These are phyloP conservation scores for Cyclotella sp. DNA, from an alignment of 108 stramenopile genomes.

Conservation along the genomic window DNA sequence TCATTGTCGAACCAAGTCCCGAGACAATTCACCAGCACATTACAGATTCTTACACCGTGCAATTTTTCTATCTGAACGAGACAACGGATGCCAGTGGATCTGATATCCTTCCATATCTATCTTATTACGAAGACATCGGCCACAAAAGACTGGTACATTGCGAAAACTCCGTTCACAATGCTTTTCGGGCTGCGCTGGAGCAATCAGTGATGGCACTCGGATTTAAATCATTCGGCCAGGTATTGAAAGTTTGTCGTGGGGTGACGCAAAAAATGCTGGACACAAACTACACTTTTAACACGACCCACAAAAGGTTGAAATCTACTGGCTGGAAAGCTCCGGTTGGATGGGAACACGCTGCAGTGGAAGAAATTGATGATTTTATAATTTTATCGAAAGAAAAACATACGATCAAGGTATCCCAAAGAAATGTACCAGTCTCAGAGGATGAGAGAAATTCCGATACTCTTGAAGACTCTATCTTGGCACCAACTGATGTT, in stretches of 20 bases:
- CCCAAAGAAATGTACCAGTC: not conserved
- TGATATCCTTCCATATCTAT: constrained; percentile 41
- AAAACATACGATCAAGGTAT: not conserved
- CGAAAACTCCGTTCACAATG: constrained; percentile 3
- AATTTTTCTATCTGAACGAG: constrained; percentile 36
- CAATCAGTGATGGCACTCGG: constrained; percentile 28
- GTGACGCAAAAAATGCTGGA: constrained; percentile 23
- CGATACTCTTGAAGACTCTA: not conserved
- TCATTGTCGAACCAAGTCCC: constrained; percentile 18
- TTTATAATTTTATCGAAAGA: constrained; percentile 38
- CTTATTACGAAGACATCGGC: constrained; percentile 45
- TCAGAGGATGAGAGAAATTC: not conserved
- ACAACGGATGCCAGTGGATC: not conserved
- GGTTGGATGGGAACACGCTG: constrained; percentile 46
- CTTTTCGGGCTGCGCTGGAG: constrained; percentile 34
- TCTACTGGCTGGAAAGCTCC: constrained; percentile 34
- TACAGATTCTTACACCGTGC: constrained; percentile 12
- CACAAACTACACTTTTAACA: not conserved
- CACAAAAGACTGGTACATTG: constrained; percentile 21
- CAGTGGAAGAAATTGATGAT: constrained; percentile 38
- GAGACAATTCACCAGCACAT: not conserved
- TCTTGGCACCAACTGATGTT: not conserved
- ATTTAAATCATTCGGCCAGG: constrained; percentile 47
- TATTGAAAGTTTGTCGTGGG: constrained; percentile 29
- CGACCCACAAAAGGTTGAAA: constrained; percentile 2